A percentile compares a stretch with the other conserved stretches of the same genome.
Conservation (phyloP, 805 yeast genomes). For the Dipodascopsis tothii region DNA sequence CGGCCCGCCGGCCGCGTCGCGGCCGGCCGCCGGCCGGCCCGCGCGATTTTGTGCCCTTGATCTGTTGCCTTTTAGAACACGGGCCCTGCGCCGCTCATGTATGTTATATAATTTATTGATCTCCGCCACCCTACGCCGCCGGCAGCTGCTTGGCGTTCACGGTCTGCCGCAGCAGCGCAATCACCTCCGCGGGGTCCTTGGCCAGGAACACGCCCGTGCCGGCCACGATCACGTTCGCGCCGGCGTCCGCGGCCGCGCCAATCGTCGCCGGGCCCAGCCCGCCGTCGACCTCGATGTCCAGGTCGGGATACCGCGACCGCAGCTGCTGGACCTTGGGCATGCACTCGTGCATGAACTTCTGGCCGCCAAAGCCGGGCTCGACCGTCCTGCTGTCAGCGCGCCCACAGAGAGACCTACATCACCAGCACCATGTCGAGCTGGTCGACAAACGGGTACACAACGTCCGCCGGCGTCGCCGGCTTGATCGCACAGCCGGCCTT, state of each 20-base stretch:
- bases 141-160: slow-evolving; percentile 38
- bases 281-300: slow-evolving; percentile 94
- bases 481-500: slow-evolving; percentile 90
- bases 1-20: no score
- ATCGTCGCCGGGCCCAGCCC: slow-evolving; percentile 85
- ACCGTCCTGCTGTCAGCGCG: slow-evolving; percentile 47
- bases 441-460: slow-evolving; percentile 64
- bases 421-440: slow-evolving; percentile 87
- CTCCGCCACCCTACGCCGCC: no score
- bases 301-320: slow-evolving; percentile 63
- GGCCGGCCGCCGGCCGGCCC: no score
- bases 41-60: no score
- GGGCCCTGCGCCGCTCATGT: no score
- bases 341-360: slow-evolving; percentile 89
- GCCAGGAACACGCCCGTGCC: slow-evolving; percentile 88
- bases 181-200: slow-evolving; percentile 66
- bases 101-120: no score
- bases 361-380: slow-evolving; percentile 99
- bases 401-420: slow-evolving; percentile 41
- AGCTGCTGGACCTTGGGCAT: slow-evolving; percentile 82
- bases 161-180: slow-evolving; percentile 54
- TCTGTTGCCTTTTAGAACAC: no score
- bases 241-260: slow-evolving; percentile 85
- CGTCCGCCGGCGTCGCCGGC: slow-evolving; percentile 87
- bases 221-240: slow-evolving; percentile 96